Base-by-base conservation (phyloP, 1,139 yeast species). In the Sugiyamaella sp. region DNA sequence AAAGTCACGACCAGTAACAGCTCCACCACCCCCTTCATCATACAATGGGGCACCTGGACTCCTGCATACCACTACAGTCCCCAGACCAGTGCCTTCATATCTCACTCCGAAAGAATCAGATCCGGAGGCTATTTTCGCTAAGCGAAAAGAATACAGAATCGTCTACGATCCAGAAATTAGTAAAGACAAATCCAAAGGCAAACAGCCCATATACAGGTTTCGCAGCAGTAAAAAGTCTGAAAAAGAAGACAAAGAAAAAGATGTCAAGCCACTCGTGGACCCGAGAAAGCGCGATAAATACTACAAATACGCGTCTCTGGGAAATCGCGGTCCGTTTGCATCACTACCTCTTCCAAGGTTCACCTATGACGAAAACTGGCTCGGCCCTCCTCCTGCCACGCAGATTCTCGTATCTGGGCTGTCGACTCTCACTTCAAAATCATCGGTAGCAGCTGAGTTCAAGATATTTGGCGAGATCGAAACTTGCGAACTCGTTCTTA, bases 361-460 rank as follows among this genome's bases (percentile, higher is more conserved):
- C 59, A 50, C 55, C 42, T 64, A 62, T 49, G 96, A 90, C 67
- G 78, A 81, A 54, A 77, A 85, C 63, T 88, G 95, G 0, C 68
- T 89, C 21, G 95, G 95, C 0, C 85, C 86, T 0, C 82, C 85
- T 10, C 97, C 96, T 0, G 79, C 84, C 3, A 74, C 82, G 2
- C 89, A 86, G 63, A 69, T 90, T 35, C 80, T 89, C 1, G 75
- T 89, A 5, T 85, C 89, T 77, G 87, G 85, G 27, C 72, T 85
- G 71, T 70, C 80, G 58, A 58, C 79, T 65, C 61, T 80, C 59
- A 67, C 85, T 61, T 69, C 85, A 63, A 71, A 75, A 60, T 17
- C 76, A 61, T 71, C 78, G 61, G 64, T 84, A 56, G 68, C 73
- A 32, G 73, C 79, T 50, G 84, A 84, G 57, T 82, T 89, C 57